Conservation (phyloP, 495 filamentous ascomycete genomes). For the Cudoniella acicularis region DNA sequence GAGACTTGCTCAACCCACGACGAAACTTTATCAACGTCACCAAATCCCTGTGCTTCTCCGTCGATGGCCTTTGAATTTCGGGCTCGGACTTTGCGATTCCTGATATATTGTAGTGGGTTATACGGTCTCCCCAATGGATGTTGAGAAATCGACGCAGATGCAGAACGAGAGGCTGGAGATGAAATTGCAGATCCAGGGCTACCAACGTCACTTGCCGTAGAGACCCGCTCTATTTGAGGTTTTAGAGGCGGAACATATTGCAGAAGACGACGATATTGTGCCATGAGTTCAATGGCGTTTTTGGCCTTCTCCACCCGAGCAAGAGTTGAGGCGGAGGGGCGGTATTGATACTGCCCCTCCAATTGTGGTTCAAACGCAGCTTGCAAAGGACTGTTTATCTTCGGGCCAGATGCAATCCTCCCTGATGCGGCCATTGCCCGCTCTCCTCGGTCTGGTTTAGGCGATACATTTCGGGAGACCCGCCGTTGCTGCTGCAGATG, state of each 20-base stretch:
- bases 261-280: slow-evolving; percentile 75
- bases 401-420: slow-evolving; percentile 30
- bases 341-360: slow-evolving; percentile 45
- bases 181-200: slow-evolving; percentile 5
- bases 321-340: slow-evolving; percentile 74
- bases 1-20: slow-evolving; percentile 72
- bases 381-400: slow-evolving; percentile 40
- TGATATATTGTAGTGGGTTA: slow-evolving; percentile 83
- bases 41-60: slow-evolving; percentile 70
- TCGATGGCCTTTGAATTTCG: slow-evolving; percentile 68
- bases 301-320: slow-evolving; percentile 75
- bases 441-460: slow-evolving; percentile 42
- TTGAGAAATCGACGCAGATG: neutral
- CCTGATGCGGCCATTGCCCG: slow-evolving; percentile 21
- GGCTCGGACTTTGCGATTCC: slow-evolving; percentile 76
- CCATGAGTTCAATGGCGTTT: slow-evolving; percentile 71
- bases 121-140: slow-evolving; percentile 57
- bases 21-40: slow-evolving; percentile 62
- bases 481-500: slow-evolving; percentile 64
- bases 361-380: slow-evolving; percentile 33
- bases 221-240: slow-evolving; percentile 27
- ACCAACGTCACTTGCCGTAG: neutral
- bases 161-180: neutral
- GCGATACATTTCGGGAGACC: slow-evolving; percentile 55
- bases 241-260: slow-evolving; percentile 69